phyloP scores from a whole-genome alignment of 345 rosid species.

The Carallia brachiata region DNA sequence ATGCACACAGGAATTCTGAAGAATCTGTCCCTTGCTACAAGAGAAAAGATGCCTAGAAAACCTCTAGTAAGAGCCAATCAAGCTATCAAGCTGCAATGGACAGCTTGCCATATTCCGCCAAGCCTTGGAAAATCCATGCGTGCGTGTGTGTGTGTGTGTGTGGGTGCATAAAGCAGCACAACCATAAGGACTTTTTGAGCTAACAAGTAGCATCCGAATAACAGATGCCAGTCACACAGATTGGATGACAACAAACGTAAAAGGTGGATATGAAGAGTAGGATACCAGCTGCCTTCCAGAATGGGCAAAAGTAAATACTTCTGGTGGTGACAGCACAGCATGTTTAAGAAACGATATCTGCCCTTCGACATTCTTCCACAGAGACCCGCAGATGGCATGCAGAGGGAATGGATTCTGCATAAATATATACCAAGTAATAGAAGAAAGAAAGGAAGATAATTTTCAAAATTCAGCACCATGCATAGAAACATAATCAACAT shows the following conservation, averaged over 20 bases:
- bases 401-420: conserved; percentile 91
- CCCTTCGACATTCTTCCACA: conserved; percentile 87
- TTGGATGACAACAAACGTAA: conserved; percentile 4
- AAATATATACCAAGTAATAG: conserved; percentile 6
- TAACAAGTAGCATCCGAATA: no score
- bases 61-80: neutral
- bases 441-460: neutral
- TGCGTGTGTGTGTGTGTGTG: neutral
- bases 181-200: no score
- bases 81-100: neutral
- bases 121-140: neutral
- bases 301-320: conserved; percentile 80
- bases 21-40: no score
- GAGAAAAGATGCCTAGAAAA: neutral
- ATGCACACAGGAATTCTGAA: no score
- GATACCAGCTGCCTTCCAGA: conserved; percentile 85
- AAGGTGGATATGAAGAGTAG: conserved; percentile 11
- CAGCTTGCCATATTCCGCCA: no score
- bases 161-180: no score
- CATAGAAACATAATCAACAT: neutral
- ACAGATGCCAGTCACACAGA: no score
- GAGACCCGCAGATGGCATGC: conserved; percentile 64
- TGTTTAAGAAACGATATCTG: conserved; percentile 82
- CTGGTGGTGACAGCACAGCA: conserved; percentile 76
- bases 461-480: neutral